Base-by-base conservation (phyloP, 2,329 filamentous ascomycete species). In the Rhynchosporium agropyri region DNA sequence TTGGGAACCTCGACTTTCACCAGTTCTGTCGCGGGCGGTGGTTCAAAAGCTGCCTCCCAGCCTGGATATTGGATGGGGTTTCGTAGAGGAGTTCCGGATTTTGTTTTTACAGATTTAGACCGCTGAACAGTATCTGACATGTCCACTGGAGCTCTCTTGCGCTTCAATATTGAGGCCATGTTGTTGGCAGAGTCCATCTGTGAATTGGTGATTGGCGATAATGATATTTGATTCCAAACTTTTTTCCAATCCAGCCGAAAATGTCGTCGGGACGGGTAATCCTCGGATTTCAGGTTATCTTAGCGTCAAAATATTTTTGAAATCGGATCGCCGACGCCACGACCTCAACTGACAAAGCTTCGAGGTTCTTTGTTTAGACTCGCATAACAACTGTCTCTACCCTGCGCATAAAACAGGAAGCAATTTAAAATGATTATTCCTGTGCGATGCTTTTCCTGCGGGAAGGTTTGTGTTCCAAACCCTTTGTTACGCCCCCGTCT, bases 371-470 rank as follows among this genome's bases (percentile, higher is more conserved):
- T 59, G 51, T 54, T 54, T n/a, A 40, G n/a, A 33, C 5, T 54
- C 38, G 4, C 20, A 50, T 26, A 42, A 59, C 57, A 51, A 33
- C 20, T 50, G 20, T 42, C 46, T 36, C 13, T 26, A 53, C 38
- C 36, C 53, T 33, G 36, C 33, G 43, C 28, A 31, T 20, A 54
- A 8, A 33, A 31, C 29, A 43, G 38, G 9, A 31, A 12, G 15
- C 56, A 20, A n/a, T 4, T 70, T 80, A 89, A 79, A 62, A 99
- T 99, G 95, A 99, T 99, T 79, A 98, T 99, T 71, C 95, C 95
- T 2, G 91, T 99, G 69, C 92, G 95, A 71, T 99, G 95, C 81
- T 99, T 99, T 80, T 98, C 95, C 63, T 99, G 95, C 78, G 95
- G 95, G 78, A 99, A 99, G 91, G 95, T 97, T 79, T 64, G 78